A percentile compares a stretch with the other conserved stretches of the same genome.
These are phyloP conservation scores for Chimonanthus salicifolius DNA, from an alignment of 164 flowering plant genomes.

Conservation along the genomic window DNA sequence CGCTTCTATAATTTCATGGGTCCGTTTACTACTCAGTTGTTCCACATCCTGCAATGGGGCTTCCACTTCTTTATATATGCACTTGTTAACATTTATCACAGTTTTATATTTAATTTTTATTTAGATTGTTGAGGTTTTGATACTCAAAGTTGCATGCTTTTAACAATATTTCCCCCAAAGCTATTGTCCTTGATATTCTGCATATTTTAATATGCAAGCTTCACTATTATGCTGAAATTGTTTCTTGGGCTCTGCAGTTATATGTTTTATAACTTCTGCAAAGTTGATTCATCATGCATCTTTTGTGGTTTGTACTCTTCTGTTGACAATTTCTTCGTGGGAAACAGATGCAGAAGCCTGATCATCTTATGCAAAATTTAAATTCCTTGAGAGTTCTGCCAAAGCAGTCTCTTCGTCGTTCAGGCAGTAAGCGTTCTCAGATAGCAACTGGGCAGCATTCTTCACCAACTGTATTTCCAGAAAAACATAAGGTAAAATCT, in stretches of 20 bases:
- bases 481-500: slow-evolving; percentile 71
- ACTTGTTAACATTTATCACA: neutral
- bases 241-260: slow-evolving; percentile 1
- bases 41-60: neutral
- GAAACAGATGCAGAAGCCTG: slow-evolving; percentile 58
- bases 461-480: slow-evolving; percentile 92
- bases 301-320: neutral
- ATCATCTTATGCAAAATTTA: slow-evolving; percentile 41
- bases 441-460: slow-evolving; percentile 68
- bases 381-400: slow-evolving; percentile 43
- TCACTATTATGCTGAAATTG: slow-evolving; percentile 10
- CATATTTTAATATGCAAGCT: slow-evolving; percentile 1
- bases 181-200: neutral
- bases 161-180: neutral
- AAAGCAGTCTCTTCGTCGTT: slow-evolving; percentile 61
- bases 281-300: slow-evolving; percentile 7
- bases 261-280: neutral
- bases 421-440: slow-evolving; percentile 70
- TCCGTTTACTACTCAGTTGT: slow-evolving; percentile 4
- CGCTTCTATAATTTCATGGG: neutral
- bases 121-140: neutral
- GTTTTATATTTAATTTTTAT: neutral
- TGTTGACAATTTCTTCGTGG: neutral
- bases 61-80: neutral
- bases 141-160: neutral